Conservation (phyloP, 805 yeast genomes). For the Metschnikowia kofuensis region DNA sequence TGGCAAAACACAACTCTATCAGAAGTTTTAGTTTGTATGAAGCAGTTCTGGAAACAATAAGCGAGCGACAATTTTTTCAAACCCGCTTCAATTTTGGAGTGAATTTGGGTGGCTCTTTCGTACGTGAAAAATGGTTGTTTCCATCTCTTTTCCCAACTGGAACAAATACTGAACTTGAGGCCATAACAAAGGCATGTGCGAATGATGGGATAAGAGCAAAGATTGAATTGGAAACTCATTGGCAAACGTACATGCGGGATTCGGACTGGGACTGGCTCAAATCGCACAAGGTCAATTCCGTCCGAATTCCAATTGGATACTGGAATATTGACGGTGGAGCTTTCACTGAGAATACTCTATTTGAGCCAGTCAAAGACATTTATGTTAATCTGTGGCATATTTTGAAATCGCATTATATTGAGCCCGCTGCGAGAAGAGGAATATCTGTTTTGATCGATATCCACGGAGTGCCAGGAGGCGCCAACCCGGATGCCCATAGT, state of each 20-base stretch:
- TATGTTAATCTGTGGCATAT: constrained; percentile 72
- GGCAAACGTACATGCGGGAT: constrained; percentile 57
- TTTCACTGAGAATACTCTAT: constrained; percentile 60
- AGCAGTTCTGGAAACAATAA: constrained; percentile 36
- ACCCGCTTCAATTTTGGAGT: constrained; percentile 73
- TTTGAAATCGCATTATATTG: constrained; percentile 51
- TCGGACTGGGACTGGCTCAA: constrained; percentile 79
- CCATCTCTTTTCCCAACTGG: constrained; percentile 57
- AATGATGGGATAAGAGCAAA: constrained; percentile 52
- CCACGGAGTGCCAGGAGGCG: constrained; percentile 92
- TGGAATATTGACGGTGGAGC: constrained; percentile 73
- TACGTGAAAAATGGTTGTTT: constrained; percentile 76
- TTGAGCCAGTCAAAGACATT: constrained; percentile 49
- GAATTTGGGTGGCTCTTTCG: constrained; percentile 78
- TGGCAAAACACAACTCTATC: too few species aligned
- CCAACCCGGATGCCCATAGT: constrained; percentile 80
- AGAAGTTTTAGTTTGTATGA: constrained; percentile 10
- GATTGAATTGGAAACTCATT: constrained; percentile 56
- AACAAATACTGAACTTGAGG: constrained; percentile 70
- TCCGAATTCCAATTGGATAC: constrained; percentile 87
- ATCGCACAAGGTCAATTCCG: constrained; percentile 65
- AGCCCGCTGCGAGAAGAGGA: constrained; percentile 53
- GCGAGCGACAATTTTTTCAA: constrained; percentile 50
- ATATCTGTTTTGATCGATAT: constrained; percentile 81
- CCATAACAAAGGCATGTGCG: constrained; percentile 49